Percentiles rank a stretch among this genome's conserved stretches.
Conservation (phyloP, 179 eudicot genomes). For the Silene coronaria region DNA sequence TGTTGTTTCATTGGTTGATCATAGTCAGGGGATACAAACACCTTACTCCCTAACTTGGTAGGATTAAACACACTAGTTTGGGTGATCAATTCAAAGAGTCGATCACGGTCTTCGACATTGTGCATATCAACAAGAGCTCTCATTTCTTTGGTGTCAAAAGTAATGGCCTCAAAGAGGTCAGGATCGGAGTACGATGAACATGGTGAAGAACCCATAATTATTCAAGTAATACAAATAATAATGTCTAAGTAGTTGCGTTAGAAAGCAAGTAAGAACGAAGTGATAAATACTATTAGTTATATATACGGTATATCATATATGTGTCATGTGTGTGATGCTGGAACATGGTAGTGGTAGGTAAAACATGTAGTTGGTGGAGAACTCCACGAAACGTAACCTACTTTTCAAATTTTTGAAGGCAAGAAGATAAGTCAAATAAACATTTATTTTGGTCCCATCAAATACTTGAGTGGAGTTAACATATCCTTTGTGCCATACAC, state of each 20-base stretch:
- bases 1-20: conserved; percentile 82
- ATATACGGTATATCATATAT: not conserved
- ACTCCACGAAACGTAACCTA: not conserved
- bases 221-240: conserved; percentile 6
- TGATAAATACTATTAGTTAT: not conserved
- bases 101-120: conserved; percentile 60
- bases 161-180: conserved; percentile 30
- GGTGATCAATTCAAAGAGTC: conserved; percentile 48
- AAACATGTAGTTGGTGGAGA: not conserved
- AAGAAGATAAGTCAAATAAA: not conserved
- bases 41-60: conserved; percentile 44
- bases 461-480: not conserved
- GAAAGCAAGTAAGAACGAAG: not conserved
- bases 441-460: not conserved
- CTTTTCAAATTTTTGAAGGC: not conserved
- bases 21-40: conserved; percentile 61
- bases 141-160: conserved; percentile 46
- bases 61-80: conserved; percentile 57
- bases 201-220: conserved; percentile 25
- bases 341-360: not conserved
- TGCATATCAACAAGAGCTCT: conserved; percentile 62
- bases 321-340: no score
- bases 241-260: not conserved
- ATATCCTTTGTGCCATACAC: not conserved
- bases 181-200: conserved; percentile 56